phyloP scores from a whole-genome alignment of 495 filamentous ascomycete genomes.

The Lentithecium fluviatile region DNA sequence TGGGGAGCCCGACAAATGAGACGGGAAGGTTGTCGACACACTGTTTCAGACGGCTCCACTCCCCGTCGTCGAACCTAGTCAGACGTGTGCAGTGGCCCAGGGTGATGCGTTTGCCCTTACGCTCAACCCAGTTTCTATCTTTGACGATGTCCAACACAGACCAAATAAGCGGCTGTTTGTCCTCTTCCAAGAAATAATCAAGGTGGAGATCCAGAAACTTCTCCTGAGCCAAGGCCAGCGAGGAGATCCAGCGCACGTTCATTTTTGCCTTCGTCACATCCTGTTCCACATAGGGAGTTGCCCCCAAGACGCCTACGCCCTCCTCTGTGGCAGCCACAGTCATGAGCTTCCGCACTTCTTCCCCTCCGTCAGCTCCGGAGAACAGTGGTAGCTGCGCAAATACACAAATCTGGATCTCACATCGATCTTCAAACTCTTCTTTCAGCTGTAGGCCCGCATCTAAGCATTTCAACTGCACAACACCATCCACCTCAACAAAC shows the following conservation, averaged over 20 bases:
- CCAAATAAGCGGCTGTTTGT: constrained; percentile 52
- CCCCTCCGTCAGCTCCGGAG: constrained; percentile 51
- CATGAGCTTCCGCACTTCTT: constrained; percentile 50
- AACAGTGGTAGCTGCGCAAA: constrained; percentile 74
- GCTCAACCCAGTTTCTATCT: constrained; percentile 49
- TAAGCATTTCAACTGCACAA: constrained; percentile 58
- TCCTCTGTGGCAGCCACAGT: constrained; percentile 47
- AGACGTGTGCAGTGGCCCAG: constrained; percentile 71
- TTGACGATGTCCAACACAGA: constrained; percentile 54
- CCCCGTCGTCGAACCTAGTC: constrained; percentile 53
- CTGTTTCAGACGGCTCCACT: constrained; percentile 51
- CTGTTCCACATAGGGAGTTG: constrained; percentile 69
- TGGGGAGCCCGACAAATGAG: constrained; percentile 69
- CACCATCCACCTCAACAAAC: constrained; percentile 71
- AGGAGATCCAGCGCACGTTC: constrained; percentile 66
- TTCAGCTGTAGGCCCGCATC: constrained; percentile 60
- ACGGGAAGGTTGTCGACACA: constrained; percentile 57
- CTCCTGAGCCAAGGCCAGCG: constrained; percentile 46
- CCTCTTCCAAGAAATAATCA: constrained; percentile 63
- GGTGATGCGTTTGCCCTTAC: constrained; percentile 52
- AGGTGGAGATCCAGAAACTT: constrained; percentile 73
- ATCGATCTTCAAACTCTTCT: constrained; percentile 52
- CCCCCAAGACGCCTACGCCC: constrained; percentile 62
- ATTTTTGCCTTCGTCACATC: constrained; percentile 48
- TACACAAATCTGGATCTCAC: constrained; percentile 66